phyloP scores from a whole-genome alignment of 192 early-diverging fungal species.

The Haplosporangium gracile region DNA sequence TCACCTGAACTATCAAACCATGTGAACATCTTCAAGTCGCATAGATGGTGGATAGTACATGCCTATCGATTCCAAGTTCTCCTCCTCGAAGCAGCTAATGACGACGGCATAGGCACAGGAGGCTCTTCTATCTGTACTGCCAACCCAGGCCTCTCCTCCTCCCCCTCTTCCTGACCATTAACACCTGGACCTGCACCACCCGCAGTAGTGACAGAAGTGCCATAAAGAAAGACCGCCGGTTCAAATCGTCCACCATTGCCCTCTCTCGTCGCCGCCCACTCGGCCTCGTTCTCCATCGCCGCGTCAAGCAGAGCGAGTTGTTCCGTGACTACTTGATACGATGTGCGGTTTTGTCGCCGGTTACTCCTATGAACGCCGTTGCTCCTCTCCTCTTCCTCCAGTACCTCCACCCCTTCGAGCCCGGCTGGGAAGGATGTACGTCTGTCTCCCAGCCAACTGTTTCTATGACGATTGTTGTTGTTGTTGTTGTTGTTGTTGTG shows the following conservation, averaged over 20 bases:
- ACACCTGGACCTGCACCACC: neutral
- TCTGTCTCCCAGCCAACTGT: too few relatives aligned
- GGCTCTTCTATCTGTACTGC: neutral
- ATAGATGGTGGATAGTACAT: too few relatives aligned
- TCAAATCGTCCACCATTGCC: neutral
- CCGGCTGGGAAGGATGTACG: too few relatives aligned
- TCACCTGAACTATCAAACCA: too few relatives aligned
- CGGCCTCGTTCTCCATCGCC: neutral
- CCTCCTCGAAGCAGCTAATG: neutral
- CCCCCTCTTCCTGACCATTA: neutral
- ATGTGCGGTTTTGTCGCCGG: neutral
- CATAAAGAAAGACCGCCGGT: neutral
- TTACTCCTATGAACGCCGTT: neutral
- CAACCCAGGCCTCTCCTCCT: neutral
- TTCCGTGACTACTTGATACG: neutral
- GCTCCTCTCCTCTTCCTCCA: neutral
- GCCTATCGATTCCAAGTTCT: neutral
- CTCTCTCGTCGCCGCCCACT: neutral
- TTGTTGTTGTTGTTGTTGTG: neutral
- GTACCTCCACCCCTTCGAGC: neutral
- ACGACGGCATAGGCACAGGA: neutral
- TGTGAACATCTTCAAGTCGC: too few relatives aligned
- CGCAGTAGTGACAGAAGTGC: neutral
- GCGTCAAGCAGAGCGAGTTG: neutral
- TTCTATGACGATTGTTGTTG: neutral